These are phyloP conservation scores for Gentiana dahurica DNA, from an alignment of 257 asterid species.

Conservation along the genomic window DNA sequence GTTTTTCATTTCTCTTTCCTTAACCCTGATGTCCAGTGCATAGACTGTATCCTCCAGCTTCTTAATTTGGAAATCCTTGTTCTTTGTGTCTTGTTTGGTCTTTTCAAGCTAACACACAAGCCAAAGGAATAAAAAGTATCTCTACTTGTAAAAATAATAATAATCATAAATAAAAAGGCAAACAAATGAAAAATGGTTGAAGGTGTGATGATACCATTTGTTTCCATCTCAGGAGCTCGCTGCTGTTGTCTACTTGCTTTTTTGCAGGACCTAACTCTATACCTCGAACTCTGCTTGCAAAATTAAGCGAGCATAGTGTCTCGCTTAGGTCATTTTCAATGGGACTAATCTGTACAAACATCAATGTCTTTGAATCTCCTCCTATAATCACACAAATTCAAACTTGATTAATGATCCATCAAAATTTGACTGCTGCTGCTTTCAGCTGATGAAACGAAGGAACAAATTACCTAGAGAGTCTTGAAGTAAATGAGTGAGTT, in stretches of 20 bases:
- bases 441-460: neutral
- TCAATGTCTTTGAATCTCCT: conserved; percentile 90
- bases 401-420: neutral
- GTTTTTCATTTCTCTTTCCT: conserved; percentile 66
- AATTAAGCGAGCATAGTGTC: conserved; percentile 88
- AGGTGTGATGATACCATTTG: conserved; percentile 49
- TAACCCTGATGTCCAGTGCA: conserved; percentile 66
- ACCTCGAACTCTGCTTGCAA: conserved; percentile 94
- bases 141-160: neutral
- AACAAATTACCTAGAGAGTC: conserved; percentile 73
- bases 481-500: conserved; percentile 97
- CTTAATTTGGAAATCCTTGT: conserved; percentile 58
- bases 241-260: conserved; percentile 70
- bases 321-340: conserved; percentile 72
- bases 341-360: conserved; percentile 98
- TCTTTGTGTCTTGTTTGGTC: conserved; percentile 68
- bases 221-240: conserved; percentile 69
- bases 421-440: neutral
- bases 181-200: neutral
- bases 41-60: conserved; percentile 84
- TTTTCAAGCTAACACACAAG: conserved; percentile 55
- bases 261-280: conserved; percentile 93
- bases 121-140: neutral
- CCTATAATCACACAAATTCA: conserved; percentile 30
- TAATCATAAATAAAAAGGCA: neutral